These are phyloP conservation scores for Ascochyta viciae-villosae DNA, from an alignment of 2,329 filamentous ascomycete genomes.

Conservation along the genomic window DNA sequence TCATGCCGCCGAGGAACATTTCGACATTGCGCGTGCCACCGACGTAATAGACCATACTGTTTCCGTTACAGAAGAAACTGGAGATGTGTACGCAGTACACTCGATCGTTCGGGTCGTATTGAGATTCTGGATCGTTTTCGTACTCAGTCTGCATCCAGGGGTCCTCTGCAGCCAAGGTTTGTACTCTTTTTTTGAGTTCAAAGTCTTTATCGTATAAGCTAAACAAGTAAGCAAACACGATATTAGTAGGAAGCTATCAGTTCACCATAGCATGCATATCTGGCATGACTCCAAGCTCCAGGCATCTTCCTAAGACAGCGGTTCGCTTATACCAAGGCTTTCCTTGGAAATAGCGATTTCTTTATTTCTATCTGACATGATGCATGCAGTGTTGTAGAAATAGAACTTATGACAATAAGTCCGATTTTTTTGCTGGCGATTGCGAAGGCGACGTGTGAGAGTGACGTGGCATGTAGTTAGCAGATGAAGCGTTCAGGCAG, in stretches of 20 bases:
- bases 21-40: slow-evolving; percentile 11
- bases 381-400: neutral
- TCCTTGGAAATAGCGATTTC: neutral
- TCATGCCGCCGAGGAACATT: slow-evolving; percentile 21
- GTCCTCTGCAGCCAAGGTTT: neutral
- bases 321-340: neutral
- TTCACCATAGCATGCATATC: neutral
- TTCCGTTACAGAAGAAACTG: slow-evolving; percentile 26
- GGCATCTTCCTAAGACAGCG: neutral
- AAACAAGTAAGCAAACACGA: neutral
- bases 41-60: slow-evolving; percentile 28
- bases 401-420: neutral
- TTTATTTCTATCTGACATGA: neutral
- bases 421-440: neutral
- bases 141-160: slow-evolving; percentile 1
- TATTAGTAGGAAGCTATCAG: neutral
- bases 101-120: neutral
- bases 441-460: neutral
- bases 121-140: neutral
- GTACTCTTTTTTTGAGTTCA: neutral
- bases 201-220: neutral
- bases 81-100: slow-evolving; percentile 27
- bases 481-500: neutral
- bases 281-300: neutral
- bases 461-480: neutral